Evolutionary conservation across 1,139 yeast genomes (phyloP).

Genomic region (Saccharomycopsis phalli): DNA sequence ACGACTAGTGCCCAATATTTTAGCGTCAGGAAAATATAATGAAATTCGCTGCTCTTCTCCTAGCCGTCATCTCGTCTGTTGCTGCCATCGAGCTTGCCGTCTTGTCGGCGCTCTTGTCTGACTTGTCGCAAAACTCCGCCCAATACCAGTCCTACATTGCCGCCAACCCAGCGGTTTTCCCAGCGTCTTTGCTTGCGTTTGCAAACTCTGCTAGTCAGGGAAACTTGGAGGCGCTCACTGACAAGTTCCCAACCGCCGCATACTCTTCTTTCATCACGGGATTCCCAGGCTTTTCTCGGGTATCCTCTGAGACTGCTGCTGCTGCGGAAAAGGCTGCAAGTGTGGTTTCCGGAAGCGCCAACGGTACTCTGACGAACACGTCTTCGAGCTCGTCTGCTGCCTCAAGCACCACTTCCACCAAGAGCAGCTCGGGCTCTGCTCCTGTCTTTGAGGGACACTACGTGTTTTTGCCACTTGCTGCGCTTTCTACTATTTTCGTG

Average conservation of each 20-base stretch:
- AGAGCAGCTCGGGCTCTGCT: conserved; percentile 2
- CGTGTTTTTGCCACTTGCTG: conserved; percentile 12
- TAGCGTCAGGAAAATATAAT: too few species aligned
- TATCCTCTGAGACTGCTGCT: conserved; percentile 13
- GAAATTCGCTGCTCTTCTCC: conserved; percentile 5
- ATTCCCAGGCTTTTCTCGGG: conserved; percentile 17
- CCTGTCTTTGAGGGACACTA: conserved; percentile 1
- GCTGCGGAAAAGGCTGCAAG: conserved; percentile 6
- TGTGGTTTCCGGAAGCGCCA: too few species aligned
- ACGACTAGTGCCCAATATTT: too few species aligned
- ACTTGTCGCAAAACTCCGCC: conserved; percentile 14
- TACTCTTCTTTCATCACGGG: conserved; percentile 16
- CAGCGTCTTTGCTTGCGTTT: conserved; percentile 17
- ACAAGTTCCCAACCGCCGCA: conserved; percentile 17
- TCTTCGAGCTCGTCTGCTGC: conserved; percentile 11
- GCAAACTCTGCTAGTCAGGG: conserved; percentile 6
- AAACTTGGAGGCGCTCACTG: conserved; percentile 6
- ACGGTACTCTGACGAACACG: conserved; percentile 5
- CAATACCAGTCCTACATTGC: conserved; percentile 17
- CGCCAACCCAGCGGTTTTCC: conserved; percentile 18
- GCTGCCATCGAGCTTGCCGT: conserved; percentile 16
- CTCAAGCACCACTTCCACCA: conserved; percentile 6
- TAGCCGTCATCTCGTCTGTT: conserved; percentile 10
- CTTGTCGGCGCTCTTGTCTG: conserved; percentile 13
- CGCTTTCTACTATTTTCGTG: conserved; percentile 8